Conservation (phyloP, 306 rosid species). For the Dalbergia cultrata region DNA sequence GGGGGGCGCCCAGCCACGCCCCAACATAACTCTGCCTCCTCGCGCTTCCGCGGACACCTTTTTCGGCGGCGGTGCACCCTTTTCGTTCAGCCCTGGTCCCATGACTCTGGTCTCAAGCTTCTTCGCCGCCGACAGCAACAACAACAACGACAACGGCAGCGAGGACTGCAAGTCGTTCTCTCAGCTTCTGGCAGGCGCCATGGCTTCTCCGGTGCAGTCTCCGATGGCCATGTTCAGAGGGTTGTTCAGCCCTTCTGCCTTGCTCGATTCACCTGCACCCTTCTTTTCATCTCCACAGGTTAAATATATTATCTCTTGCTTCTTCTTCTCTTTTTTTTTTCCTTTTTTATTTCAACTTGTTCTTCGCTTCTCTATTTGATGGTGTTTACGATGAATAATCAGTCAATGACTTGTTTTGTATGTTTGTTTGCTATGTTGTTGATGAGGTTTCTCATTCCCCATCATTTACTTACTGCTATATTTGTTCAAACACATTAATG, state of each 20-base stretch:
- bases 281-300: slow-evolving; percentile 67
- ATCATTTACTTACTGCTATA: too few species aligned
- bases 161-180: slow-evolving; percentile 82
- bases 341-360: too few species aligned
- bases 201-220: slow-evolving; percentile 41
- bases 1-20: slow-evolving; percentile 35
- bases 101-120: slow-evolving; percentile 80
- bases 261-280: slow-evolving; percentile 55
- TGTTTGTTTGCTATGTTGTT: too few species aligned
- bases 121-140: slow-evolving; percentile 57
- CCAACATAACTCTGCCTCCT: slow-evolving; percentile 56
- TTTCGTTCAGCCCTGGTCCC: slow-evolving; percentile 82
- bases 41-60: slow-evolving; percentile 60
- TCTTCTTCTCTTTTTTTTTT: too few species aligned
- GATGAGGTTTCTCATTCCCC: too few species aligned
- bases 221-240: slow-evolving; percentile 35
- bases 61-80: slow-evolving; percentile 50
- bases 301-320: slow-evolving; percentile 1
- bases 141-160: too few species aligned
- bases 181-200: slow-evolving; percentile 81
- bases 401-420: too few species aligned
- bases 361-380: too few species aligned
- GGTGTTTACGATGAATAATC: too few species aligned
- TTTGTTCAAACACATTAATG: too few species aligned
- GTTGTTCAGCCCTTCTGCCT: slow-evolving; percentile 43